Evolutionary conservation across 2,329 filamentous ascomycete species (phyloP), one percentile per base, ranked within the genome.

Genomic region (Raffaelea arxii): DNA sequence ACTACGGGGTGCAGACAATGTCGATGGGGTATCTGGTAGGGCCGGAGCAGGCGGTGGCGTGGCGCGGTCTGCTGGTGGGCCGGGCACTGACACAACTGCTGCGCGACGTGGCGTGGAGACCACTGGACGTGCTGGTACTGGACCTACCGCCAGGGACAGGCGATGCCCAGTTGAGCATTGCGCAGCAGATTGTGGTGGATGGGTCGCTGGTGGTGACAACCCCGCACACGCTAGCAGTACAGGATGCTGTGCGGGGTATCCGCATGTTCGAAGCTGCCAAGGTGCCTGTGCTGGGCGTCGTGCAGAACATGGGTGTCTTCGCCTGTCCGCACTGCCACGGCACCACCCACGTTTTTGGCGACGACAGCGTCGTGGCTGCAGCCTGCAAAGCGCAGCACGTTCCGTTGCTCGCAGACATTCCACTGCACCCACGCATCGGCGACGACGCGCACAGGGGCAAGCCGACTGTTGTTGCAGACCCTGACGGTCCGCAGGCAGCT

Each of bases 1-100:
- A 94, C 60, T 97, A 97, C 68, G 92, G 92, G 36, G 77, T 98
- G 47, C 94, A 94, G 65, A 94, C 89, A 46, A 98, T 98, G 92
- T 96, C 90, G 0, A 97, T 98, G 86, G 92, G 92, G 43, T 97
- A 95, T 54, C 75, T 98, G 1, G 80, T 95, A 1, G 78, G 78
- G 19, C 82, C 88, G 53, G 75, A 80, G 11, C 84, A 86, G 5
- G 87, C 90, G 0, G 84, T 98, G 16, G 90, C 92, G 25, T 98
- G 92, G 92, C 80, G 92, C 44, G 92, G 92, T 0, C 76, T 95
- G 3, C 96, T 98, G 90, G 86, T 97, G 14, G 94, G 94, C 75
- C 98, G 97, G 60, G 92, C 92, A 0, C 75, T 98, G 53, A 90
- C 96, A 55, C 92, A 98, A 61, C 79, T 98, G 5, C 76, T 98